Base-by-base conservation (phyloP, 2,329 filamentous ascomycete genomes). In the Pseudohalonectria lignicola region DNA sequence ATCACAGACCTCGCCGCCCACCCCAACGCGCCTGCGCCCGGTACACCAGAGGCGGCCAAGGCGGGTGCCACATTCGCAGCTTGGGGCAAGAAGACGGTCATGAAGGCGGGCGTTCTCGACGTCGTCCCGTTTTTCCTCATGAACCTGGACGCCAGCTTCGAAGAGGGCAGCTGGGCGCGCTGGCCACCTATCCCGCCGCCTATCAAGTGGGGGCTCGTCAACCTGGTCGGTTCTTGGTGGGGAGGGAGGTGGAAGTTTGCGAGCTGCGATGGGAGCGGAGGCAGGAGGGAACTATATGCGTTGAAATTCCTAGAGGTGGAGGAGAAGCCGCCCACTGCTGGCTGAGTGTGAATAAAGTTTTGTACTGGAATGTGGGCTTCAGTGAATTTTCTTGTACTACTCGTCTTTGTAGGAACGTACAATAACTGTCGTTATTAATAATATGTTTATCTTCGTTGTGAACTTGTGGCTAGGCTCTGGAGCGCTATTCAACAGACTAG, bases 131-230 rank as follows among this genome's bases (percentile, higher is more conserved):
- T 82, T 48, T 79, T 81, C 59, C 51, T 81, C 40, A 54, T 79
- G 45, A 81, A 81, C 49, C 56, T 79, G 17, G 78, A 82, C 52
- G 64, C 60, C 42, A 39, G 39, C 17, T 53, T 53, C 12, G 78
- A 82, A 54, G 69, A 69, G 5, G 74, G 74, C 18, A 52, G 65
- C 49, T 80, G 76, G 74, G 63, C 62, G 11, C 66, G 67, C 47
- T 82, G 76, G 76, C 77, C 77, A 32, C 74, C 76, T 0, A 80
- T 81, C 61, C 76, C 76, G 1, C 63, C 61, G 5, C 67, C 71
- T 3, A 64, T 80, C 42, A 64, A 67, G 39, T 81, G 74, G 74
- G 68, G 67, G 0, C 48, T 82, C 43, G 62, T 71, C 26, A 79
- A 78, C 47, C 53, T 79, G 31, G 73, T 62, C 2, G 75, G 74